These are phyloP conservation scores for Mucor irregularis DNA, from an alignment of 371 early-diverging fungal species.

Conservation along the genomic window DNA sequence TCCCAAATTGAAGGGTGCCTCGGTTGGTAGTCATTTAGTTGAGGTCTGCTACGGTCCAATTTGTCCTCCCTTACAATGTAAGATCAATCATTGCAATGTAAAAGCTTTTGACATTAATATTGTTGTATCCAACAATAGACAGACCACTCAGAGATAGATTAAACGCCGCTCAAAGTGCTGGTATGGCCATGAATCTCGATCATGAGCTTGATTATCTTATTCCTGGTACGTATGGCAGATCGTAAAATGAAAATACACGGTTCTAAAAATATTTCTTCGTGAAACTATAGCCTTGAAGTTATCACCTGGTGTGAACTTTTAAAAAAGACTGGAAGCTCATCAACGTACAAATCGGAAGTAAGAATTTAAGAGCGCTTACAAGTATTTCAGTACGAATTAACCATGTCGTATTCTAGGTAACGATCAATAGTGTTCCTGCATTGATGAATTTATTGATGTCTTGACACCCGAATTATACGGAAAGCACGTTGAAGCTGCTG, in stretches of 20 bases:
- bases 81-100: conserved; percentile 23
- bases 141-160: conserved; percentile 29
- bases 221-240: conserved; percentile 3
- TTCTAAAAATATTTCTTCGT: conserved; percentile 19
- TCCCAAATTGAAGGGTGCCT: conserved; percentile 38
- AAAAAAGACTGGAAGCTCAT: conserved; percentile 65
- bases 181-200: conserved; percentile 39
- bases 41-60: conserved; percentile 41
- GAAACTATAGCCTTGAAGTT: conserved; percentile 3
- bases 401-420: conserved; percentile 25
- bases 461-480: conserved; percentile 27
- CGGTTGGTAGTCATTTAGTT: conserved; percentile 39
- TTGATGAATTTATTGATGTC: conserved; percentile 2
- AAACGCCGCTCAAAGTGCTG: conserved; percentile 56
- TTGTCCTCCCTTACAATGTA: conserved; percentile 14
- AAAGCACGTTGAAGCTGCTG: conserved; percentile 28
- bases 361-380: no score
- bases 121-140: conserved; percentile 1
- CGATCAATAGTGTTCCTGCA: conserved; percentile 63
- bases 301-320: conserved; percentile 24
- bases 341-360: conserved; percentile 65
- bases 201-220: conserved; percentile 44
- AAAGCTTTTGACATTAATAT: neutral
- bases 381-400: neutral
- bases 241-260: neutral